Evolutionary conservation across 345 rosid genomes (phyloP).

Genomic region (Syzygium grande): DNA sequence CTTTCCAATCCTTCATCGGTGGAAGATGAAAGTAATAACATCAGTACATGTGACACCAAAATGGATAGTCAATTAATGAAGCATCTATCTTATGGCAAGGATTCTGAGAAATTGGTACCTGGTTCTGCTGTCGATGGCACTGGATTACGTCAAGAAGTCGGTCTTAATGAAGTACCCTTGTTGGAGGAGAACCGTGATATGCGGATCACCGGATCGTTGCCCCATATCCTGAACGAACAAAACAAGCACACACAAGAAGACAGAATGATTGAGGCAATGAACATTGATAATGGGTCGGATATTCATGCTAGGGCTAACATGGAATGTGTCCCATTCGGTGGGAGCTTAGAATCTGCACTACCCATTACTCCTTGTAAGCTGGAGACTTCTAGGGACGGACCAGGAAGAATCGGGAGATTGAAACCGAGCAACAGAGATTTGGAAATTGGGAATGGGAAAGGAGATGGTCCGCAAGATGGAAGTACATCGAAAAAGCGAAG

Average conservation of each 20-base stretch:
- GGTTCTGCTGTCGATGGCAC: constrained; percentile 17
- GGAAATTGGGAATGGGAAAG: constrained; percentile 22
- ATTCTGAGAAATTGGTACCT: constrained; percentile 21
- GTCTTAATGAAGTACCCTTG: constrained; percentile 11
- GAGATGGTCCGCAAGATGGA: constrained; percentile 45
- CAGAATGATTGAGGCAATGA: constrained; percentile 26
- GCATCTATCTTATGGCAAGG: constrained; percentile 28
- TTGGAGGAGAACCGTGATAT: constrained; percentile 13
- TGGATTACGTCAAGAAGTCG: constrained; percentile 13
- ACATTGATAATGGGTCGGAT: constrained; percentile 30
- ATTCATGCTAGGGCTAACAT: constrained; percentile 25
- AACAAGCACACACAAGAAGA: constrained; percentile 20
- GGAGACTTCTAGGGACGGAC: constrained; percentile 44
- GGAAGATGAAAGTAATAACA: constrained; percentile 75
- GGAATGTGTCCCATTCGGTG: constrained; percentile 33
- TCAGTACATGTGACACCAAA: constrained; percentile 26
- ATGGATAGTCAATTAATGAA: constrained; percentile 36
- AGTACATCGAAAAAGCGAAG: constrained; percentile 49
- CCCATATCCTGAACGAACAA: constrained; percentile 19
- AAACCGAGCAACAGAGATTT: constrained; percentile 36
- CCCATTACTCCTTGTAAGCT: constrained; percentile 75
- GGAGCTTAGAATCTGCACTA: constrained; percentile 42
- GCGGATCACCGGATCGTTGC: constrained; percentile 15
- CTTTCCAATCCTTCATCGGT: constrained; percentile 79
- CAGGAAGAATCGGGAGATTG: constrained; percentile 35